A percentile compares a stretch with the other conserved stretches of the same genome.
Evolutionary conservation across 2,329 filamentous ascomycete species (phyloP).

Genomic region (Cephalotrichum gorgonifer): DNA sequence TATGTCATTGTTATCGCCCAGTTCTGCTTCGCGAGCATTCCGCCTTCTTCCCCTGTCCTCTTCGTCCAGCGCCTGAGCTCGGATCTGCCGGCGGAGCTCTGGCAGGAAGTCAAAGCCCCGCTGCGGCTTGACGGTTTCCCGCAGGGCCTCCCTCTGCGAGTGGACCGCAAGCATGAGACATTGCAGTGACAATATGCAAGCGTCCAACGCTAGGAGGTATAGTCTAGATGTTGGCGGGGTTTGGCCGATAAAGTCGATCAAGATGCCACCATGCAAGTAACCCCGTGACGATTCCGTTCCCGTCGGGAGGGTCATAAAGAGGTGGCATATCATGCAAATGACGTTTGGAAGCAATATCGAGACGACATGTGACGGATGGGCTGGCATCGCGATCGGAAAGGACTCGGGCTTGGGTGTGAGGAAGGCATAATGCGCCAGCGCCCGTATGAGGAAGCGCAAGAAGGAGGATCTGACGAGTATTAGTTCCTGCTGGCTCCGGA

Average conservation of each 20-base stretch:
- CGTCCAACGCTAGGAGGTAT: conserved; percentile 44
- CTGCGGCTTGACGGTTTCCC: conserved; percentile 1
- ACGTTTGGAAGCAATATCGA: conserved; percentile 48
- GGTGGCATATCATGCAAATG: conserved; percentile 50
- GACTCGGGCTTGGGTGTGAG: conserved; percentile 52
- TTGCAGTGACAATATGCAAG: conserved; percentile 46
- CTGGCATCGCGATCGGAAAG: conserved; percentile 44
- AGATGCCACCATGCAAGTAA: conserved; percentile 56
- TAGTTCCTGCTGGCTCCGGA: background rate
- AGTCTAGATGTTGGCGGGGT: conserved; percentile 47
- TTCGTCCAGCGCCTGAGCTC: conserved; percentile 39
- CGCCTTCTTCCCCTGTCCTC: conserved; percentile 33
- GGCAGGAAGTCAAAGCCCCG: conserved; percentile 4
- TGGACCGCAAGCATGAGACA: conserved; percentile 55
- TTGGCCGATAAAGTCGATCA: conserved; percentile 60
- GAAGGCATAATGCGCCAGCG: conserved; percentile 50
- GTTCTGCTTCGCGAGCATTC: background rate
- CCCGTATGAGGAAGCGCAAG: conserved; percentile 49
- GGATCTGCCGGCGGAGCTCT: background rate
- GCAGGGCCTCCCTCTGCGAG: conserved; percentile 11
- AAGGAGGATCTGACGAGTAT: conserved; percentile 50
- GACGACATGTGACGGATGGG: conserved; percentile 44
- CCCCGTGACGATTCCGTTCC: conserved; percentile 53
- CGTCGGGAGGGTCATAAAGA: conserved; percentile 41
- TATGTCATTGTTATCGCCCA: conserved; percentile 19